Conservation (phyloP, 2,329 filamentous ascomycete species). For the Aspergillus pseudonomiae region DNA sequence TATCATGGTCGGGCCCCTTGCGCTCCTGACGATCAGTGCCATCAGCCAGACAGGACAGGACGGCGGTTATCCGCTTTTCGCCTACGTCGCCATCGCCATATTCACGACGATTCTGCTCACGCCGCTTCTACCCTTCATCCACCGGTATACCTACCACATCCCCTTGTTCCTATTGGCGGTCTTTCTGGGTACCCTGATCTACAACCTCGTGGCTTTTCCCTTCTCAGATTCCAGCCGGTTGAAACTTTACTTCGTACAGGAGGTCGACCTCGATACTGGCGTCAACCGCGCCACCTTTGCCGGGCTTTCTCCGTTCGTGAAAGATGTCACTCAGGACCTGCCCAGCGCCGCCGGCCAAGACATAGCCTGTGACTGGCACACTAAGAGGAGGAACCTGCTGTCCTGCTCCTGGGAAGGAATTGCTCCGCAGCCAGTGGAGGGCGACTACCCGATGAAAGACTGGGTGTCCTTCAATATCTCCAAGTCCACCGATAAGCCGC, state of each 20-base stretch:
- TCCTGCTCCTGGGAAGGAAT: slow-evolving; percentile 75
- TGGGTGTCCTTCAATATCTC: slow-evolving; percentile 71
- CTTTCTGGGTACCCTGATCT: slow-evolving; percentile 75
- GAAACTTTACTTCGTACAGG: slow-evolving; percentile 86
- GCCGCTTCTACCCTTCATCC: slow-evolving; percentile 80
- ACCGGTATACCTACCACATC: slow-evolving; percentile 81
- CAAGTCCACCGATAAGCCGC: slow-evolving; percentile 44
- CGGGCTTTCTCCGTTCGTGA: slow-evolving; percentile 69
- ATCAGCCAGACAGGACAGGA: slow-evolving; percentile 82
- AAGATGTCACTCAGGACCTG: slow-evolving; percentile 66
- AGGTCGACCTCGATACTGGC: slow-evolving; percentile 74
- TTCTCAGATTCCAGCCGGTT: slow-evolving; percentile 79
- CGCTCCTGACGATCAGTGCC: slow-evolving; percentile 70
- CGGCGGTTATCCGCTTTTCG: slow-evolving; percentile 70
- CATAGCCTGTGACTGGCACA: slow-evolving; percentile 55
- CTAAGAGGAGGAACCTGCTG: slow-evolving; percentile 35
- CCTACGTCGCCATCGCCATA: slow-evolving; percentile 70
- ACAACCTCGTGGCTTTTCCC: slow-evolving; percentile 85
- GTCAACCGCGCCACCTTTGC: slow-evolving; percentile 69
- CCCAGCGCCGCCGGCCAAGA: slow-evolving; percentile 70
- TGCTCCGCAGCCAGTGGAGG: slow-evolving; percentile 63
- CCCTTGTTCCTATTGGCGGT: slow-evolving; percentile 75
- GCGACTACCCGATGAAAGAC: slow-evolving; percentile 50
- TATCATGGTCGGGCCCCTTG: slow-evolving; percentile 75
- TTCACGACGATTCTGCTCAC: slow-evolving; percentile 73